A percentile compares a stretch with the other conserved stretches of the same genome.
These are phyloP conservation scores for Dryas integrifolia DNA, from an alignment of 331 rosid genomes.

Conservation along the genomic window DNA sequence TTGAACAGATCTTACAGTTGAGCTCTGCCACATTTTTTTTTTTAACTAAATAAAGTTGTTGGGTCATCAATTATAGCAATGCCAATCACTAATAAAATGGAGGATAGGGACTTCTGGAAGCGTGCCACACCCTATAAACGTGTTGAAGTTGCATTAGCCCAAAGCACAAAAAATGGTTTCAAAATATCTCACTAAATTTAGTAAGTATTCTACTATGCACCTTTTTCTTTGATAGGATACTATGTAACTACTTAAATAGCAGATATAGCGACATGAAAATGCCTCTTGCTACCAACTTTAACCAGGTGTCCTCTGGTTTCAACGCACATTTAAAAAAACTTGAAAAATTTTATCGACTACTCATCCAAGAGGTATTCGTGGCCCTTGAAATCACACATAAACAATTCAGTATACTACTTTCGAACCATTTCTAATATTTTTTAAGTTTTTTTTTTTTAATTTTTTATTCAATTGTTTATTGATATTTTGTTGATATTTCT, in stretches of 20 bases:
- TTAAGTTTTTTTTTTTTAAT: too few species aligned
- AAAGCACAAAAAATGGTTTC: neutral
- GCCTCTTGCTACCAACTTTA: neutral
- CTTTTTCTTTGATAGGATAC: too few species aligned
- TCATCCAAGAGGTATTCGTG: neutral
- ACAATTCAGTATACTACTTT: neutral
- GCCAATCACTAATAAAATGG: neutral
- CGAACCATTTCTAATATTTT: neutral
- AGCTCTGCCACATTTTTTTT: too few species aligned
- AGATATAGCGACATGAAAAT: neutral
- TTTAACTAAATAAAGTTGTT: too few species aligned
- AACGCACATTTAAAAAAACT: neutral
- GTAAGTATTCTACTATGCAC: neutral
- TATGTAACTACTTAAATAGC: neutral
- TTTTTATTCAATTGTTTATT: too few species aligned
- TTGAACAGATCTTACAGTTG: too few species aligned
- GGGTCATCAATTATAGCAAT: too few species aligned
- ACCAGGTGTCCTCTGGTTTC: neutral
- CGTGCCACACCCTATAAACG: neutral
- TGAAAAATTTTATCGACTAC: neutral
- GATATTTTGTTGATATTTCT: too few species aligned
- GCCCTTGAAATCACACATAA: neutral
- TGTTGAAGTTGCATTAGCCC: neutral
- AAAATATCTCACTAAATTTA: neutral
- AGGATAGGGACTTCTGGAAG: neutral